These are phyloP conservation scores for Thelephora ganbajun DNA, from an alignment of 768 basidiomycete genomes.

Conservation along the genomic window DNA sequence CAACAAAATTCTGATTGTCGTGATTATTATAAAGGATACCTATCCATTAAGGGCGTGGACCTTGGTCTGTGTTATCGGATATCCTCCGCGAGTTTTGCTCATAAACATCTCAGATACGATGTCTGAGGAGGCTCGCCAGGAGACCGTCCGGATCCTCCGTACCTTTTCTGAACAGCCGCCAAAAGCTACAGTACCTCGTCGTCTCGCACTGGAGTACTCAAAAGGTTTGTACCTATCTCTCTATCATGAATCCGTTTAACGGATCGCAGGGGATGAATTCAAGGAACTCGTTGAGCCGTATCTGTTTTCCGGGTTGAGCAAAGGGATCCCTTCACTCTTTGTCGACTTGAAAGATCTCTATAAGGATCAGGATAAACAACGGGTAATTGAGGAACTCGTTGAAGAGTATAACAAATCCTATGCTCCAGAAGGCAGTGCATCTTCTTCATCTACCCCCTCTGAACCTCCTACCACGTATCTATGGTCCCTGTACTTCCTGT, in stretches of 20 bases:
- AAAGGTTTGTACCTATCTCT: conserved; percentile 20
- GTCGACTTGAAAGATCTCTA: conserved; percentile 86
- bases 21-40: conserved; percentile 66
- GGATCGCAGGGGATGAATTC: conserved; percentile 48
- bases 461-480: conserved; percentile 62
- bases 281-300: conserved; percentile 49
- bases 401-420: conserved; percentile 31
- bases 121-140: conserved; percentile 33
- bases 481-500: conserved; percentile 93
- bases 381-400: conserved; percentile 53
- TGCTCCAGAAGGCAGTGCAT: conserved; percentile 20
- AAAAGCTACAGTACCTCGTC: conserved; percentile 52
- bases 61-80: conserved; percentile 32
- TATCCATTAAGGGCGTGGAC: conserved; percentile 50
- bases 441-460: conserved; percentile 1
- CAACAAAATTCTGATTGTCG: conserved; percentile 77
- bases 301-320: conserved; percentile 51
- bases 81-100: background rate
- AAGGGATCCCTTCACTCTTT: conserved; percentile 89
- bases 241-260: background rate
- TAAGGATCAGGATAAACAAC: conserved; percentile 43
- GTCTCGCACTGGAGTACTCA: conserved; percentile 60
- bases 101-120: conserved; percentile 19
- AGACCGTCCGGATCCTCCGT: conserved; percentile 43
- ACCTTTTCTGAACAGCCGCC: conserved; percentile 52